Evolutionary conservation across 805 yeast species (phyloP), one percentile per base, ranked within the genome.

Genomic region (Candida tammaniensis): DNA sequence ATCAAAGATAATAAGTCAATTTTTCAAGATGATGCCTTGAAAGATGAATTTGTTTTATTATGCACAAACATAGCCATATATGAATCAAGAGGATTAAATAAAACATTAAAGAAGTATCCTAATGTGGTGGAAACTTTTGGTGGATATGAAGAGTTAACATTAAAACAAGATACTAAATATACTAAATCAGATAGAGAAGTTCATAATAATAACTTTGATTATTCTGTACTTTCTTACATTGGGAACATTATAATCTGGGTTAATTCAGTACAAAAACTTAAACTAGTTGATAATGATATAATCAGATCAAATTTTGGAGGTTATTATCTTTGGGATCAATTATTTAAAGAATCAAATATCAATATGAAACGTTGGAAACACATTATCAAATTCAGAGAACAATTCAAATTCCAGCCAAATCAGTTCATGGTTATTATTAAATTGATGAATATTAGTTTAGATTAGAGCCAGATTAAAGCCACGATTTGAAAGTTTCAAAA

Each of bases 301-400:
- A 27, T 40, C 3, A 43, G 40, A 22, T 12, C 19, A 10, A 26
- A 31, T n/a, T 46, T 64, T 13, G 71, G 71, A 5, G 71, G 71
- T 1, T 49, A 44, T 33, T 64, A 64, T 42, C 53, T 64, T 27
- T 64, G 71, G 71, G 69, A 64, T 44, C 52, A 59, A 16, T 47
- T 64, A 28, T 50, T 52, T 27, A 54, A 61, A 33, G 57, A 55
- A 30, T 44, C 51, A n/a, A 38, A 52, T 5, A 62, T 64, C 45
- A 64, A 61, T 38, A 48, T 61, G 31, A 64, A 63, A 37, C 51
- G 71, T 33, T 65, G 71, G 71, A 65, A 65, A 39, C 70, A 63
- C 35, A 50, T 65, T 12, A 55, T 57, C 27, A 63, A 62, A 38
- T 61, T 59, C 40, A 52, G 70, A 39, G 57, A 52, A 29, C 39